Base-by-base conservation (phyloP, 306 rosid genomes). In the Pterocarpus macrocarpus region DNA sequence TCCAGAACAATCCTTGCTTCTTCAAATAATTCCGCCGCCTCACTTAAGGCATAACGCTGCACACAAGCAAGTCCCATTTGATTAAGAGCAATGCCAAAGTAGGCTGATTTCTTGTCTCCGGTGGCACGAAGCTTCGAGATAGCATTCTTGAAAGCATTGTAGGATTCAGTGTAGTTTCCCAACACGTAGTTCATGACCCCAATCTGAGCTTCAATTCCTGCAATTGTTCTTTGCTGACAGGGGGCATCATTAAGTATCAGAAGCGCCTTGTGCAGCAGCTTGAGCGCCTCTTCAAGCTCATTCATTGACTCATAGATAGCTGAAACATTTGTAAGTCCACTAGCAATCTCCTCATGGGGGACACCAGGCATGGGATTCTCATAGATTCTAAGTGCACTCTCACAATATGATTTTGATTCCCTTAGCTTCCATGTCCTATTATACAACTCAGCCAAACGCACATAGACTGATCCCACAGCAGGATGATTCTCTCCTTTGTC, bases 41-140 rank as follows among this genome's bases (percentile, higher is more conserved):
- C 98, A 53, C 64, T 47, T 22, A 94, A 86, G 5, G 90, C 81
- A 63, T 71, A 73, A 4, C 69, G 83, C 77, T 96, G 98, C 64
- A 94, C 97, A 83, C 98, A 96, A 33, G 91, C 84, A 74, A 93
- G 98, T 34, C 99, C 99, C 92, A 91, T 90, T 85, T 96, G 99
- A 76, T 96, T 96, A 13, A 96, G 97, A 69, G 90, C 95, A 80
- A 92, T 81, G 12, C 97, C 99, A n/a, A 93, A 93, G 79, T 87
- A 96, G 64, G 97, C 88, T 9, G 94, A 86, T 90, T 90, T 96
- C 89, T 90, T 96, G 78, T 88, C 99, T 55, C 97, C 97, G 9
- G 71, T 85, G 4, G 89, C 89, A 11, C 99, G 96, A 69, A 96
- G 97, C 84, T 93, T 96, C 1, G 90, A 64, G 82, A 87, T 79